These are phyloP conservation scores for Babesia caballi DNA, from an alignment of 169 alveolate species.

Conservation along the genomic window DNA sequence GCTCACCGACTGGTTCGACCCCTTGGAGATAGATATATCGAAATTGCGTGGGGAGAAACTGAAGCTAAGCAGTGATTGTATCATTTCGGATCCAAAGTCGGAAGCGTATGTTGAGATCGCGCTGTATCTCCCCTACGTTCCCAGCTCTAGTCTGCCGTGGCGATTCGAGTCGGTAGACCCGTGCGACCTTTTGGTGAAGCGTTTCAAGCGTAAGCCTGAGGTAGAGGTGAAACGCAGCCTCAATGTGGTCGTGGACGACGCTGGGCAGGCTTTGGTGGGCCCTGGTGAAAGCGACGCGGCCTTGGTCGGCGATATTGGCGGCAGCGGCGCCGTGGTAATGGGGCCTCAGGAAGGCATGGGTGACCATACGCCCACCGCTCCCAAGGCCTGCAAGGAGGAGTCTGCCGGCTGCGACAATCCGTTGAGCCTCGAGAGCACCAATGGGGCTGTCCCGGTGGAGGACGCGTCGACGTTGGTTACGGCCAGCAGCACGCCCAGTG, in stretches of 20 bases:
- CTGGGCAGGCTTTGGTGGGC: too few relatives aligned
- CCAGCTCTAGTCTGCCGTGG: conserved; percentile 52
- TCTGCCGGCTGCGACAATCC: not conserved
- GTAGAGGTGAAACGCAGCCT: not conserved
- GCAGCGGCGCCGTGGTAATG: not conserved
- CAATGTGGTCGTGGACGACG: not conserved
- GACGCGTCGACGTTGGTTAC: not conserved
- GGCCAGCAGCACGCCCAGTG: not conserved
- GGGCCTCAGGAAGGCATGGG: not conserved
- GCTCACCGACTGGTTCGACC: conserved; percentile 30
- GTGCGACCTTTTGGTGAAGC: not conserved
- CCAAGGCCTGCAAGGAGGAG: not conserved
- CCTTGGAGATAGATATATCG: conserved; percentile 42
- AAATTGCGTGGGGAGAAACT: conserved; percentile 10
- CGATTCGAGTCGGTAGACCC: conserved; percentile 29
- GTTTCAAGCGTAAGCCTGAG: not conserved
- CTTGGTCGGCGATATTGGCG: not conserved
- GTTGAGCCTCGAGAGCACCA: not conserved
- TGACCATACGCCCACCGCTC: not conserved
- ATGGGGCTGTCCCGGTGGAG: not conserved
- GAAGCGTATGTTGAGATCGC: conserved; percentile 60
- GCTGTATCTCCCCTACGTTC: conserved; percentile 62
- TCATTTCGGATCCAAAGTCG: conserved; percentile 12
- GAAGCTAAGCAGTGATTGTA: conserved; percentile 8
- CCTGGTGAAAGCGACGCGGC: not conserved